Evolutionary conservation across 2,329 filamentous ascomycete species (phyloP).

Genomic region (Didymella exigua): DNA sequence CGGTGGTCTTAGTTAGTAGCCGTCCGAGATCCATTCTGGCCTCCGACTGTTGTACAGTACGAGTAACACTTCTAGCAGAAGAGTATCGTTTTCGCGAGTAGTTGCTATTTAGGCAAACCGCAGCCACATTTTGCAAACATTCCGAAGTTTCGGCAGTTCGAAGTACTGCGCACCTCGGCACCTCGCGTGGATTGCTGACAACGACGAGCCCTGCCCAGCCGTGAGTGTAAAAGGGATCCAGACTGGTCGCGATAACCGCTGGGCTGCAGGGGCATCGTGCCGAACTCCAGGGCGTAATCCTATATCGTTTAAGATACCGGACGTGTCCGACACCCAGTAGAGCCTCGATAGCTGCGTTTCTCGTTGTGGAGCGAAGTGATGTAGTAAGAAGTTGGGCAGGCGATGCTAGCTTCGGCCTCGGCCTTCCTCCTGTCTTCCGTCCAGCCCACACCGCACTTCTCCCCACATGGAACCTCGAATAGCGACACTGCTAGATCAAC

Average conservation of each 20-base stretch:
- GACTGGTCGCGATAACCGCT: not conserved
- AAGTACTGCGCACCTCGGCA: not conserved
- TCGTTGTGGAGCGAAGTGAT: no score
- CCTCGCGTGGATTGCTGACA: not conserved
- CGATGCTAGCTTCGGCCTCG: conserved; percentile 4
- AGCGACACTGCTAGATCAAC: conserved; percentile 31
- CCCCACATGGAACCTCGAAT: conserved; percentile 37
- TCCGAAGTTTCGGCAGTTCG: not conserved
- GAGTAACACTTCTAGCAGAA: not conserved
- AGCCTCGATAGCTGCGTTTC: no score
- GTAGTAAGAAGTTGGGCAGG: not conserved
- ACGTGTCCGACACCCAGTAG: no score
- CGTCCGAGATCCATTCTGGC: not conserved
- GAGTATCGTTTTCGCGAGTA: no score
- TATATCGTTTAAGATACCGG: no score
- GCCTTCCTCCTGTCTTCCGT: not conserved
- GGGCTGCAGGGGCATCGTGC: not conserved
- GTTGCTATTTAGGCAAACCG: not conserved
- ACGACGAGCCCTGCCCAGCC: not conserved
- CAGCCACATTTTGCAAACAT: not conserved
- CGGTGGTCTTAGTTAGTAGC: not conserved
- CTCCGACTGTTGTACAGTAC: not conserved
- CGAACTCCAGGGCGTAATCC: no score
- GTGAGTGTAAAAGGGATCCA: not conserved
- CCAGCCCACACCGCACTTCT: not conserved